These are phyloP conservation scores for Lyophyllum semitale DNA, from an alignment of 768 basidiomycete genomes.

Conservation along the genomic window DNA sequence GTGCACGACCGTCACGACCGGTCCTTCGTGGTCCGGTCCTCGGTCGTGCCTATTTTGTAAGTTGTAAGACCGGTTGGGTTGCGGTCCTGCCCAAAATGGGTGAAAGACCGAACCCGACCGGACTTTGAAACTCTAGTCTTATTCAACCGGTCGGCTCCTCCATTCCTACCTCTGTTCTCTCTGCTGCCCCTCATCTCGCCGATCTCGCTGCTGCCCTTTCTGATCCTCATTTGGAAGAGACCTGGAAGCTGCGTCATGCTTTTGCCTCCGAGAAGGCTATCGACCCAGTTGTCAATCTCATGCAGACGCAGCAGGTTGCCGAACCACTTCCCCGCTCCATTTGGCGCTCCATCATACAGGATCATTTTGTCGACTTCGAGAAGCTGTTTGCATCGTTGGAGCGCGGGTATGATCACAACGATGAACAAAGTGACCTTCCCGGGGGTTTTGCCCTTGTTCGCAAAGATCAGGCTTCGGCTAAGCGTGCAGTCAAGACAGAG, in stretches of 20 bases:
- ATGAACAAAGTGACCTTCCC: conserved; percentile 17
- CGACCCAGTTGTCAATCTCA: too few relatives aligned
- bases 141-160: background rate
- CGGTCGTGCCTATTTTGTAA: too few relatives aligned
- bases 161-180: too few relatives aligned
- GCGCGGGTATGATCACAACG: conserved; percentile 11
- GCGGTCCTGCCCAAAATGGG: too few relatives aligned
- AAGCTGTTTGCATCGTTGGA: conserved; percentile 20
- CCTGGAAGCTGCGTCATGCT: background rate
- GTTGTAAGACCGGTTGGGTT: too few relatives aligned
- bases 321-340: background rate
- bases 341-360: conserved; percentile 7
- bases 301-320: too few relatives aligned
- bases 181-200: too few relatives aligned
- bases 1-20: too few relatives aligned
- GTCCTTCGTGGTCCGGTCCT: too few relatives aligned
- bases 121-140: too few relatives aligned
- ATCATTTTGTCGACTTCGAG: conserved; percentile 17
- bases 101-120: too few relatives aligned
- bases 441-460: conserved; percentile 13
- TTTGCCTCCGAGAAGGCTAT: background rate
- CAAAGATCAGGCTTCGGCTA: too few relatives aligned
- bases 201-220: background rate
- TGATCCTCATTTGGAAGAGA: background rate
- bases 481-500: background rate